phyloP scores from a whole-genome alignment of 805 yeast species.

The Ogataea methylovora region DNA sequence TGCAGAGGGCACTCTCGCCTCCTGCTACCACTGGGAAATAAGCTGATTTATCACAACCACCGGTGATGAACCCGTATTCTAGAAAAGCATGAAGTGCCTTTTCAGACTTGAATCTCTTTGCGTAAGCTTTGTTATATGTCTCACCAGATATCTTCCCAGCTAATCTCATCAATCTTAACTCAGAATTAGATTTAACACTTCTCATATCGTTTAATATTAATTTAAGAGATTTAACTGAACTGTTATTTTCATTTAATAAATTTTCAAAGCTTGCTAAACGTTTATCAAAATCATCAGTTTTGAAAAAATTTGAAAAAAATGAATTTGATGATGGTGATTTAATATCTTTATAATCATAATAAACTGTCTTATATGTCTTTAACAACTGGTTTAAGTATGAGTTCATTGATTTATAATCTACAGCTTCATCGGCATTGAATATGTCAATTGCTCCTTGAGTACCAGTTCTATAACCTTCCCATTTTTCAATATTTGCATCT shows the following conservation, averaged over 20 bases:
- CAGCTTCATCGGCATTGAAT: slow-evolving; percentile 81
- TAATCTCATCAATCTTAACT: slow-evolving; percentile 67
- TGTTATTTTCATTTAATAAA: slow-evolving; percentile 22
- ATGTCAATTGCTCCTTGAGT: slow-evolving; percentile 70
- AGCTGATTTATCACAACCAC: slow-evolving; percentile 87
- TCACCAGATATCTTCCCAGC: slow-evolving; percentile 80
- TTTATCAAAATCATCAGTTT: slow-evolving; percentile 2
- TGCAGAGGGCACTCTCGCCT: slow-evolving; percentile 81
- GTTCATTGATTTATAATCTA: slow-evolving; percentile 37
- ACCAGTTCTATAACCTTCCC: slow-evolving; percentile 96
- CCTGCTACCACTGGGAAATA: slow-evolving; percentile 96
- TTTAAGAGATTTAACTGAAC: slow-evolving; percentile 35
- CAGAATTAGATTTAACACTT: slow-evolving; percentile 67
- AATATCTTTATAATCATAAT: slow-evolving; percentile 35
- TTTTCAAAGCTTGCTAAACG: slow-evolving; percentile 16
- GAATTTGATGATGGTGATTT: slow-evolving; percentile 15
- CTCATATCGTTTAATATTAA: slow-evolving; percentile 44
- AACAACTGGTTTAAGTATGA: slow-evolving; percentile 40
- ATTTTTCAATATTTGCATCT: slow-evolving; percentile 68
- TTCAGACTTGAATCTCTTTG: slow-evolving; percentile 60
- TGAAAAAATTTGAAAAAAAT: slow-evolving; percentile 3
- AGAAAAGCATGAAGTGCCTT: slow-evolving; percentile 71
- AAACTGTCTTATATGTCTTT: slow-evolving; percentile 41
- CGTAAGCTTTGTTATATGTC: slow-evolving; percentile 79
- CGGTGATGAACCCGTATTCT: slow-evolving; percentile 73